Evolutionary conservation across 2,329 filamentous ascomycete species (phyloP).

Genomic region (Fusarium concolor): DNA sequence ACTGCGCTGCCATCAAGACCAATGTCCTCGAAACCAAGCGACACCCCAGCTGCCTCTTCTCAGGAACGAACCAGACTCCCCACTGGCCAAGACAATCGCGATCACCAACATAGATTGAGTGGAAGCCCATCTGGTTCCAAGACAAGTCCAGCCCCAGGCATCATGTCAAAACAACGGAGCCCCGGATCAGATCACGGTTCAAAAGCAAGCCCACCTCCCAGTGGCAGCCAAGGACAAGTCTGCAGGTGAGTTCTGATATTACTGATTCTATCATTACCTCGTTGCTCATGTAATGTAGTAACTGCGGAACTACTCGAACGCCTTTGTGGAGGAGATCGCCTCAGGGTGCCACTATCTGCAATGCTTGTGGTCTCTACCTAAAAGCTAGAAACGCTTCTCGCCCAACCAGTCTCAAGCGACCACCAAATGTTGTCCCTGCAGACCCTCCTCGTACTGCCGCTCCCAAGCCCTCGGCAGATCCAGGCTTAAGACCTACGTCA

Average conservation of each 20-base stretch:
- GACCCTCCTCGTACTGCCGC: conserved; percentile 58
- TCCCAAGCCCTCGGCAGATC: conserved; percentile 52
- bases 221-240: conserved; percentile 62
- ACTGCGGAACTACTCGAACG: conserved; percentile 93
- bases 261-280: background rate
- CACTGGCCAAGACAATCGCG: conserved; percentile 39
- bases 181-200: conserved; percentile 43
- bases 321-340: conserved; percentile 95
- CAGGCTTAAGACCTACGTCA: conserved; percentile 55
- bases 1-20: conserved; percentile 55
- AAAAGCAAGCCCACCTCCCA: conserved; percentile 38
- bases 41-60: conserved; percentile 30
- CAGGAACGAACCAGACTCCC: conserved; percentile 43
- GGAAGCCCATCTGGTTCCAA: conserved; percentile 46
- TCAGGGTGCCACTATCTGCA: conserved; percentile 94
- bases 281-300: conserved; percentile 65
- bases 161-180: conserved; percentile 47
- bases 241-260: conserved; percentile 70
- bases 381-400: conserved; percentile 93
- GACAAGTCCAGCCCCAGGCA: conserved; percentile 43
- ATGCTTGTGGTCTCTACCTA: conserved; percentile 93
- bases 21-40: conserved; percentile 50
- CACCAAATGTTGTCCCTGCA: conserved; percentile 63
- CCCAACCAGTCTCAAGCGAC: conserved; percentile 89
- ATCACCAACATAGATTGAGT: conserved; percentile 34